phyloP scores from a whole-genome alignment of 805 yeast genomes.

The Wickerhamiella alocasiicola region DNA sequence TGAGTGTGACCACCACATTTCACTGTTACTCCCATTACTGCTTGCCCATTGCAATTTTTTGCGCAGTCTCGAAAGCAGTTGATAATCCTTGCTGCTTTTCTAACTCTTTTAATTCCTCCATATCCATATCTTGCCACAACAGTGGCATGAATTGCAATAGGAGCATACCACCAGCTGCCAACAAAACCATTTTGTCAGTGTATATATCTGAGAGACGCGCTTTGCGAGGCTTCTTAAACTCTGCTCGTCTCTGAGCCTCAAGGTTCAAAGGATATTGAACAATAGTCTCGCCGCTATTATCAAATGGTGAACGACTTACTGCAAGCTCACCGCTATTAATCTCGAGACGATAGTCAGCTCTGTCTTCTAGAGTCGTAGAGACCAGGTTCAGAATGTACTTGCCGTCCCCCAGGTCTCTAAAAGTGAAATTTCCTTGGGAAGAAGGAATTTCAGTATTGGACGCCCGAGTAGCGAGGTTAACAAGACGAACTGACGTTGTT shows the following conservation, averaged over 20 bases:
- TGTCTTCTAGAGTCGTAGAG: conserved; percentile 14
- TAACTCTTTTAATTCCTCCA: conserved; percentile 16
- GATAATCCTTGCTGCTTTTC: conserved; percentile 21
- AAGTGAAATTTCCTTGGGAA: conserved; percentile 16
- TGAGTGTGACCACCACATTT: no score
- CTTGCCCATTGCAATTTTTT: conserved; percentile 20
- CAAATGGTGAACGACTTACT: conserved; percentile 23
- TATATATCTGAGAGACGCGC: conserved; percentile 4
- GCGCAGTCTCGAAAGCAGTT: conserved; percentile 25
- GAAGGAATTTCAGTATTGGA: conserved; percentile 10
- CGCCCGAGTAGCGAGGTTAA: conserved; percentile 9
- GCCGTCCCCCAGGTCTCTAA: conserved; percentile 12
- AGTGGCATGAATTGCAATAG: neutral
- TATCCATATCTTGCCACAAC: neutral
- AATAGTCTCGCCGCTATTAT: conserved; percentile 23
- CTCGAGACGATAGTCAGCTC: conserved; percentile 14
- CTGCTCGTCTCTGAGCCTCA: neutral
- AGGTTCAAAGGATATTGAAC: conserved; percentile 26
- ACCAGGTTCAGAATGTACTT: conserved; percentile 16
- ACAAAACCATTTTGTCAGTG: neutral
- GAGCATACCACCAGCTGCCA: neutral
- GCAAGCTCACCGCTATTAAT: conserved; percentile 20
- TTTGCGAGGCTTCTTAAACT: neutral
- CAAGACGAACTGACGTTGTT: conserved; percentile 5
- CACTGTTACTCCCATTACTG: no score